Base-by-base conservation (phyloP, 139 green algal species). In the Ettlia oleoabundans region DNA sequence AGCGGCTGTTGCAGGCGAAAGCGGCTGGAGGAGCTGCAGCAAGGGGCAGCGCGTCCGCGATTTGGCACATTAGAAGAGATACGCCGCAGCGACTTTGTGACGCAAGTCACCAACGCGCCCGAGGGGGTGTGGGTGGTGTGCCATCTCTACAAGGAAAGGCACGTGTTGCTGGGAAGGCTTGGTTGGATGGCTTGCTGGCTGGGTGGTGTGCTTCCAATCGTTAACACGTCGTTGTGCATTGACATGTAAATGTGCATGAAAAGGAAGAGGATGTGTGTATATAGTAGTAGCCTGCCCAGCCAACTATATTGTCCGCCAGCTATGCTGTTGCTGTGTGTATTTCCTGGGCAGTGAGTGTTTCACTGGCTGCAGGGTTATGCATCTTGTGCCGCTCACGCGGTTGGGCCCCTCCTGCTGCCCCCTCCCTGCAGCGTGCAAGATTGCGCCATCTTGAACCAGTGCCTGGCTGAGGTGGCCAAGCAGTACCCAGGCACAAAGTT, bases 401-500 rank as follows among this genome's bases (percentile, higher is more conserved):
- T n/a, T n/a, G n/a, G n/a, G n/a, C n/a, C n/a, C n/a, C n/a, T n/a
- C n/a, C n/a, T n/a, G n/a, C n/a, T n/a, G n/a, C n/a, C n/a, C n/a
- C n/a, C n/a, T n/a, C n/a, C n/a, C 1, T 80, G 82, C 86, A 93
- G 93, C 51, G 86, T 93, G 42, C 74, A 78, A 41, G 85, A 88
- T 30, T 96, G 94, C 78, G 76, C 53, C 8, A 81, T 95, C 71
- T 80, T 98, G 73, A 76, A 78, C 21, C 53, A 74, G 35, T 96
- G 91, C 76, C 72, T 98, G 61, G 69, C 86, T 7, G 88, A 96
- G 84, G 82, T 98, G 10, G 94, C 95, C 0, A 67, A 61, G 33
- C 91, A 91, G 41, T 95, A 98, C 88, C 86, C 91, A 10, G 38
- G 33, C 63, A 97, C 93, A 33, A 97, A 96, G 76, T 98, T 98